Percentiles rank a stretch among this genome's conserved stretches.
These are phyloP conservation scores for Zarea fungicola DNA, from an alignment of 2,329 filamentous ascomycete species.

Conservation along the genomic window DNA sequence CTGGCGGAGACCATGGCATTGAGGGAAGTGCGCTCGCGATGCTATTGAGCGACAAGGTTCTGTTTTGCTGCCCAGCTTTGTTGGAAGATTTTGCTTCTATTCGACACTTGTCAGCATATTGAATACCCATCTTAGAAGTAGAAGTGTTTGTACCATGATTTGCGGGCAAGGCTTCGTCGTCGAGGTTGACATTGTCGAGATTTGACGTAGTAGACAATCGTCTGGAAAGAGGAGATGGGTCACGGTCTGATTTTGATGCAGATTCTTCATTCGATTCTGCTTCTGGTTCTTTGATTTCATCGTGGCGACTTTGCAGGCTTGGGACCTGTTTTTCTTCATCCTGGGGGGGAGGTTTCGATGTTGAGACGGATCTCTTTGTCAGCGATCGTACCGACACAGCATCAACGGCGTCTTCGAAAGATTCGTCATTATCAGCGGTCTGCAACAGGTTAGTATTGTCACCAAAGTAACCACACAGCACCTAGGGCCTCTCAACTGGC, in stretches of 20 bases:
- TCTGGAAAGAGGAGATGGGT: slow-evolving; percentile 36
- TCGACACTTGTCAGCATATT: not conserved
- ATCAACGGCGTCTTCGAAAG: slow-evolving; percentile 79
- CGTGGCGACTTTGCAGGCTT: not conserved
- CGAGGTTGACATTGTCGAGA: slow-evolving; percentile 61
- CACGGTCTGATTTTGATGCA: slow-evolving; percentile 21
- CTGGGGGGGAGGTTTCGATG: slow-evolving; percentile 8
- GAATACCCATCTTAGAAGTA: not conserved
- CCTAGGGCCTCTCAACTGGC: not conserved
- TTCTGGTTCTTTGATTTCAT: not conserved
- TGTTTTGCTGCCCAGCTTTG: slow-evolving; percentile 39
- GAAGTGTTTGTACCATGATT: slow-evolving; percentile 26
- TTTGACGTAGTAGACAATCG: slow-evolving; percentile 43
- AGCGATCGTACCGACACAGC: slow-evolving; percentile 56
- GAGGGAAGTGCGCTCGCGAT: slow-evolving; percentile 68
- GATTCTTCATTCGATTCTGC: slow-evolving; percentile 5
- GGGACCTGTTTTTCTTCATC: slow-evolving; percentile 14
- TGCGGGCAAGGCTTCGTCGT: slow-evolving; percentile 45
- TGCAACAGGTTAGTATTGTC: slow-evolving; percentile 19
- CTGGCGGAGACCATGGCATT: slow-evolving; percentile 64
- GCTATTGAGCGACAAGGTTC: slow-evolving; percentile 61
- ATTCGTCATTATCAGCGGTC: slow-evolving; percentile 27
- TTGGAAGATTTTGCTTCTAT: slow-evolving; percentile 17
- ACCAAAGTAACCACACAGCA: not conserved
- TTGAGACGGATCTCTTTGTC: slow-evolving; percentile 40